Conservation (phyloP, 73 alveolate genomes). For the Paramecium sexaurelia region DNA sequence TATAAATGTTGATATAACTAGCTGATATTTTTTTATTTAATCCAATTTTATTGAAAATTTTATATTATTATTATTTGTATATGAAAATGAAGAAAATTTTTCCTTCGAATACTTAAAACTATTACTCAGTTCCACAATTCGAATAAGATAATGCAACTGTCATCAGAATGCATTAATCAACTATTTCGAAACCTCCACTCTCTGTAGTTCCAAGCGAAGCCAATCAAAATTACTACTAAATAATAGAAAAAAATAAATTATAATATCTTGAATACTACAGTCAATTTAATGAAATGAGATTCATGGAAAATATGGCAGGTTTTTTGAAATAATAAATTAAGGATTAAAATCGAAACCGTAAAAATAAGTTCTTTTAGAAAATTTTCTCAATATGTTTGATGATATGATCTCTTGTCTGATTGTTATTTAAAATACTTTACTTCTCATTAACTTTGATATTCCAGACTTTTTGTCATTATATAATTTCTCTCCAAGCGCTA, state of each 20-base stretch:
- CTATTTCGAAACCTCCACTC: not conserved
- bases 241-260: slow-evolving; percentile 24
- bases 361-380: not conserved
- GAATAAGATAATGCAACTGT: slow-evolving; percentile 14
- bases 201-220: slow-evolving; percentile 52
- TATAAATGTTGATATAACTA: not conserved
- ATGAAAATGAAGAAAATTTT: not conserved
- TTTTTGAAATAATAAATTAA: not conserved
- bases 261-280: not conserved
- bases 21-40: not conserved
- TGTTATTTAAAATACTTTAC: slow-evolving; percentile 14
- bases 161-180: not conserved
- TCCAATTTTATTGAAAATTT: not conserved
- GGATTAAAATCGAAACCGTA: not conserved
- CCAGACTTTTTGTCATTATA: not conserved
- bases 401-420: slow-evolving; percentile 12
- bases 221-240: not conserved
- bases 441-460: slow-evolving; percentile 3
- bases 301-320: slow-evolving; percentile 39
- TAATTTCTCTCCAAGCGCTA: not conserved
- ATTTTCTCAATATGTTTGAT: slow-evolving; percentile 32
- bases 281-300: slow-evolving; percentile 34
- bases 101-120: slow-evolving; percentile 35
- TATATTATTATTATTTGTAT: not conserved
- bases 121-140: not conserved